Evolutionary conservation across 495 filamentous ascomycete species (phyloP).

Genomic region (Podospora tetraspora): DNA sequence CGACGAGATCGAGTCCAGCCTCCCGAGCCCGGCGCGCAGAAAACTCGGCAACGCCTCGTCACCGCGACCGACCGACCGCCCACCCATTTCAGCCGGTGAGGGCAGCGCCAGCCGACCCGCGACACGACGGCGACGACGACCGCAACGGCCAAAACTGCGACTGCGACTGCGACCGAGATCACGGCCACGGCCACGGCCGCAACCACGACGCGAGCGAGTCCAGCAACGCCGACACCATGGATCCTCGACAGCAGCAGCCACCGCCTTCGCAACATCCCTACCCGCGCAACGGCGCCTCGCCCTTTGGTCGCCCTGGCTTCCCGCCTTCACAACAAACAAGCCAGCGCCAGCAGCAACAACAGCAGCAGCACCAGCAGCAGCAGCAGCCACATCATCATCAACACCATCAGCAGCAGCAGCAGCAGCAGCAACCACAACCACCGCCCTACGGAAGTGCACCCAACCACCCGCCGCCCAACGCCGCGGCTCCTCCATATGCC

Average conservation of each 20-base stretch:
- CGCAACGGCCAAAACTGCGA: neutral
- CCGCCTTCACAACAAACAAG: conserved; percentile 16
- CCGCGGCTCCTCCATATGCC: conserved; percentile 29
- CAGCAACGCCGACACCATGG: conserved; percentile 25
- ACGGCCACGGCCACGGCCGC: neutral
- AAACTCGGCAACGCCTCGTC: neutral
- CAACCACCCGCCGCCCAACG: conserved; percentile 23
- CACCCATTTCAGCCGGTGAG: neutral
- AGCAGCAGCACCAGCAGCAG: neutral
- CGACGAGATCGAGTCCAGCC: neutral
- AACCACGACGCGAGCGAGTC: neutral
- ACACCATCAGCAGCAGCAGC: neutral
- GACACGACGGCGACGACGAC: neutral
- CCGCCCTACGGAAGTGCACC: conserved; percentile 25
- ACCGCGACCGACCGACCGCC: neutral
- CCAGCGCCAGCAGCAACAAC: neutral
- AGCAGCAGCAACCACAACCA: neutral
- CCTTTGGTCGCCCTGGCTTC: conserved; percentile 33
- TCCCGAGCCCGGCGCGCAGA: neutral
- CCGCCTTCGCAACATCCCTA: conserved; percentile 35
- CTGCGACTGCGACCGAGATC: neutral
- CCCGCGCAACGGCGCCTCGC: conserved; percentile 34
- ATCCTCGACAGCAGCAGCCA: conserved; percentile 39
- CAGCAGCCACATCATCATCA: neutral
- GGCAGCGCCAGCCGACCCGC: neutral